Evolutionary conservation across 164 flowering plant genomes (phyloP).

Genomic region (Dillenia suffruticosa): DNA sequence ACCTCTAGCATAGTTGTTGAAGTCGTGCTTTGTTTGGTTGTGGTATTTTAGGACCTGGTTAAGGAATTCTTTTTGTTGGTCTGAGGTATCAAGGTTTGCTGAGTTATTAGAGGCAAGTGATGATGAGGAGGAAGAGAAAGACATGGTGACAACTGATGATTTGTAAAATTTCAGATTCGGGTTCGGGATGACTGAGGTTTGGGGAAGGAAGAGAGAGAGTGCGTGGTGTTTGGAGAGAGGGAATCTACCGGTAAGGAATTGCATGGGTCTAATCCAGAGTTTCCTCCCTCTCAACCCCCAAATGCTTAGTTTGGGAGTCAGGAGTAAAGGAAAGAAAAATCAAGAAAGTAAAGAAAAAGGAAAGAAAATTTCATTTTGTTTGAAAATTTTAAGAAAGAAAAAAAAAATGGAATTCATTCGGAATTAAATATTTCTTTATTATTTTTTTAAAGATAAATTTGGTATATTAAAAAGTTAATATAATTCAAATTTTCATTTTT

Average conservation of each 20-base stretch:
- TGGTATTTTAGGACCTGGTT: conserved; percentile 69
- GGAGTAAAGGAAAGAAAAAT: no score
- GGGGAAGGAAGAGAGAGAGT: conserved; percentile 9
- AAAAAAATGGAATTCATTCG: no score
- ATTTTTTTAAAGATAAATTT: no score
- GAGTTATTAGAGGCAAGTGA: conserved; percentile 4
- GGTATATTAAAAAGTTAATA: no score
- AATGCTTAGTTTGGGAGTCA: no score
- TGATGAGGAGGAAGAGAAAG: conserved; percentile 9
- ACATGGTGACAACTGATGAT: conserved; percentile 2
- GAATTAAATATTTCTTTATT: no score
- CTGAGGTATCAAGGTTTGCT: background rate
- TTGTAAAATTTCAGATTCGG: background rate
- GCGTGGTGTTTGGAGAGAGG: conserved; percentile 2
- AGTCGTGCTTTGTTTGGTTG: conserved; percentile 77
- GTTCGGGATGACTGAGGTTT: conserved; percentile 3
- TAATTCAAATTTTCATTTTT: no score
- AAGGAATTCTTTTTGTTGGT: conserved; percentile 10
- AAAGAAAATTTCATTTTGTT: no score
- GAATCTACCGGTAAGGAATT: conserved; percentile 7
- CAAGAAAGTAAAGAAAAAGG: no score
- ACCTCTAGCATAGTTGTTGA: conserved; percentile 71
- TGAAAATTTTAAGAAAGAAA: no score
- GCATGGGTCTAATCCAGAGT: conserved; percentile 7
- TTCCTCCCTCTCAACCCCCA: no score